Conservation (phyloP, 352 stramenopile species). For the Phytophthora aleatoria region DNA sequence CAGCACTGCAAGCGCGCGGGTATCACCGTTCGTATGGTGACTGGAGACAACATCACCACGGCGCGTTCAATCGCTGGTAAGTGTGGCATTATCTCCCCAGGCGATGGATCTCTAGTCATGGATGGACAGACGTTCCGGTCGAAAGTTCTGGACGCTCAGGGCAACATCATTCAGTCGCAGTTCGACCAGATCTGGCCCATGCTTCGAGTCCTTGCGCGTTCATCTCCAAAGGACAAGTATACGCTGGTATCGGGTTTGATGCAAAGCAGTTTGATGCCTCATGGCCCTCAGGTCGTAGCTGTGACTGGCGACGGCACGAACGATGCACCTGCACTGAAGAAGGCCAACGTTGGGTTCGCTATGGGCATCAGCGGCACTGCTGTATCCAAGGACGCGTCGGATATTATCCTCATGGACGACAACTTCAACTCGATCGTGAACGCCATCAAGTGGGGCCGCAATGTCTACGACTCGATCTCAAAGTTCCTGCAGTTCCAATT, state of each 20-base stretch:
- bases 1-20: conserved; percentile 43
- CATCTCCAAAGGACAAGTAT: conserved; percentile 61
- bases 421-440: conserved; percentile 97
- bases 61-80: conserved; percentile 44
- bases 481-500: conserved; percentile 98
- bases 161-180: conserved; percentile 53
- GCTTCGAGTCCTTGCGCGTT: conserved; percentile 55
- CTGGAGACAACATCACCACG: conserved; percentile 54
- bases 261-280: conserved; percentile 41
- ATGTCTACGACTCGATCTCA: conserved; percentile 95
- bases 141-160: conserved; percentile 46
- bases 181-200: conserved; percentile 70
- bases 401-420: conserved; percentile 96
- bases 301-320: conserved; percentile 96
- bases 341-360: conserved; percentile 88
- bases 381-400: conserved; percentile 94
- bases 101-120: conserved; percentile 54
- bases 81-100: conserved; percentile 42
- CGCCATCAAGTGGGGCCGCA: conserved; percentile 94
- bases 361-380: conserved; percentile 94
- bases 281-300: conserved; percentile 87
- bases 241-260: conserved; percentile 60
- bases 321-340: conserved; percentile 89
- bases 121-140: conserved; percentile 51
- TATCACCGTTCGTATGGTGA: conserved; percentile 55